Evolutionary conservation across 2,329 filamentous ascomycete species (phyloP).

Genomic region (Neoascochyta sp.): DNA sequence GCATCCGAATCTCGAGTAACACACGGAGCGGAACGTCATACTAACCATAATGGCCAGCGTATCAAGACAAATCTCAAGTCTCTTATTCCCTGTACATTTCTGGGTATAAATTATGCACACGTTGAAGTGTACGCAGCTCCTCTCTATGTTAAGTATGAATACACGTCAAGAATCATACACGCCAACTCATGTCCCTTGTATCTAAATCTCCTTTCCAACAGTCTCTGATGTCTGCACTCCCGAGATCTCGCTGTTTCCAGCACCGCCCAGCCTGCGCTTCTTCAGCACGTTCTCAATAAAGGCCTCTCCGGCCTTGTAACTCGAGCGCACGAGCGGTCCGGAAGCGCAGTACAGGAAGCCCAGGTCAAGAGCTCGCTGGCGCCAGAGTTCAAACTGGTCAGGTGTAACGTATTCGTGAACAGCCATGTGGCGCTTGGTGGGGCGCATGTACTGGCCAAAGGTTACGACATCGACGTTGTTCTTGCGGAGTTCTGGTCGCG

Average conservation of each 20-base stretch:
- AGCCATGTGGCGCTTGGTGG: conserved; percentile 95
- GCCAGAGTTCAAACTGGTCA: conserved; percentile 87
- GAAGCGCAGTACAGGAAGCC: conserved; percentile 96
- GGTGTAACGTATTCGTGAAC: conserved; percentile 94
- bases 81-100: no score
- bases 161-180: no score
- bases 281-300: conserved; percentile 98
- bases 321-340: conserved; percentile 86
- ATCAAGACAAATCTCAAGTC: no score
- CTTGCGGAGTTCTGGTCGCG: conserved; percentile 64
- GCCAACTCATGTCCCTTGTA: no score
- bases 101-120: conserved; percentile 9
- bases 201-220: no score
- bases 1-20: no score
- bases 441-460: conserved; percentile 99
- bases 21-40: no score
- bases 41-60: no score
- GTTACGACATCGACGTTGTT: conserved; percentile 89
- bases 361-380: conserved; percentile 83
- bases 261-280: conserved; percentile 51
- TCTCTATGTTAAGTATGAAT: no score
- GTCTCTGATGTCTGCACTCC: conserved; percentile 1
- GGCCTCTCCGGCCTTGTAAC: conserved; percentile 95
- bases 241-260: conserved; percentile 3
- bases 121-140: conserved; percentile 10